A percentile compares a stretch with the other conserved stretches of the same genome.
Conservation (phyloP, 2,329 filamentous ascomycete species). For the Epichloe brachyelytri region DNA sequence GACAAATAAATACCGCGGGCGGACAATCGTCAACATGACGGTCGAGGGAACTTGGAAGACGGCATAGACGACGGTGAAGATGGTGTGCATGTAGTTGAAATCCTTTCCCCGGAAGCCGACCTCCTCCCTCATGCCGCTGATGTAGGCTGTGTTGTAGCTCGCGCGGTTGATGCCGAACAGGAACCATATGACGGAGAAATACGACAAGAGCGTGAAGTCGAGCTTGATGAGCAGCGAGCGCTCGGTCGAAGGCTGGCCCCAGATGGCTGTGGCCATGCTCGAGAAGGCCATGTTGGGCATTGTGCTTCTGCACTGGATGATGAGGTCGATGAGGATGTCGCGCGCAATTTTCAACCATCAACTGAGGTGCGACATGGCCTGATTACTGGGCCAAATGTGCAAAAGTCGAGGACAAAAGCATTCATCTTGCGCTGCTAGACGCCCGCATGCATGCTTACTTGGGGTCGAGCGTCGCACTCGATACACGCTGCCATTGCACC, state of each 20-base stretch:
- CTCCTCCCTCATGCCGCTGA: constrained; percentile 27
- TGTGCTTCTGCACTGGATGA: neutral
- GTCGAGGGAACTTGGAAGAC: constrained; percentile 32
- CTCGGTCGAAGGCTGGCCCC: constrained; percentile 6
- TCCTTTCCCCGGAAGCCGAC: constrained; percentile 25
- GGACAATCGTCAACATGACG: constrained; percentile 15
- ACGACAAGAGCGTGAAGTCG: constrained; percentile 27
- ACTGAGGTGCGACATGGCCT: neutral
- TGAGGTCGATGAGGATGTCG: neutral
- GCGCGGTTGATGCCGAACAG: constrained; percentile 31
- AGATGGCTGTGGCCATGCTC: neutral
- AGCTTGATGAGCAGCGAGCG: constrained; percentile 23
- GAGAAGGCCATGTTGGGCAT: neutral
- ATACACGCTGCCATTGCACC: too few species aligned
- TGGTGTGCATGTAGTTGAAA: constrained; percentile 25
- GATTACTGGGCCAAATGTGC: too few species aligned
- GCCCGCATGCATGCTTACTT: too few species aligned
- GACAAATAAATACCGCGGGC: constrained; percentile 29
- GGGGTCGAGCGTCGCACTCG: too few species aligned
- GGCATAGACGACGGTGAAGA: constrained; percentile 26
- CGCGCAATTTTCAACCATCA: neutral
- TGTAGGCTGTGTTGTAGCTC: constrained; percentile 29
- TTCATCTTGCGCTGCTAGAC: too few species aligned
- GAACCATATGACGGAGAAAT: constrained; percentile 35
- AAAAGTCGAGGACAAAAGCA: too few species aligned